Base-by-base conservation (phyloP, 2,329 filamentous ascomycete genomes). In the Pseudocercospora cruenta region DNA sequence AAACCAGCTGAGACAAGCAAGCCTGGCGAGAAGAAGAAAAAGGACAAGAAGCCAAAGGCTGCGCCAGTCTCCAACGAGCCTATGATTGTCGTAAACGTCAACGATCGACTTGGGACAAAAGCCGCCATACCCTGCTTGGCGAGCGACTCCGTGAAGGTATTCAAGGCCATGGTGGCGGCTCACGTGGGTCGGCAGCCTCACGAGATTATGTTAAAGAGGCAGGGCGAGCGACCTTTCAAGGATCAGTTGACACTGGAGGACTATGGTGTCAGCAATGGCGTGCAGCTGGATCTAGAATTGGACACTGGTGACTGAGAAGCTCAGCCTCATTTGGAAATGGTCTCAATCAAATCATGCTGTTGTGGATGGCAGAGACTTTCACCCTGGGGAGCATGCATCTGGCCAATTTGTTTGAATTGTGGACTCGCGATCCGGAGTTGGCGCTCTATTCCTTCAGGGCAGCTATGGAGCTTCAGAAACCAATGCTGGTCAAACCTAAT, bases 61-160 rank as follows among this genome's bases (percentile, higher is more conserved):
- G 61, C 64, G 3, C 67, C 81, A 8, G 75, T 78, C 67, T 79
- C 77, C 45, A 80, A 83, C 5, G 91, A 96, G 76, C 90, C 93
- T 64, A 96, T 97, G 91, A 97, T 98, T 71, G 87, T 96, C 60
- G 94, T 98, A 19, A 88, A 94, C 74, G 89, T 98, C 76, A 98
- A 98, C 78, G 94, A 98, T 79, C 87, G 94, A n/a, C 83, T 98
- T 39, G 94, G 94, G 12, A 97, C 94, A n/a, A 97, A 97, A 76
- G 92, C 94, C 16, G 91, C 92, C 60, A 95, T 98, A 69, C 94
- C 94, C 0, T 97, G 94, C 77, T 83, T 97, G 64, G 89, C 92
- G 0, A 91, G 88, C 2, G 94, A 98, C 80, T 90, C 89, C 7
- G 90, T 97, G 70, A 90, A 90, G 70, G 86, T 94, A 67, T 93